Conservation (phyloP, 2,329 filamentous ascomycete genomes). For the Helicocarpus griseus region DNA sequence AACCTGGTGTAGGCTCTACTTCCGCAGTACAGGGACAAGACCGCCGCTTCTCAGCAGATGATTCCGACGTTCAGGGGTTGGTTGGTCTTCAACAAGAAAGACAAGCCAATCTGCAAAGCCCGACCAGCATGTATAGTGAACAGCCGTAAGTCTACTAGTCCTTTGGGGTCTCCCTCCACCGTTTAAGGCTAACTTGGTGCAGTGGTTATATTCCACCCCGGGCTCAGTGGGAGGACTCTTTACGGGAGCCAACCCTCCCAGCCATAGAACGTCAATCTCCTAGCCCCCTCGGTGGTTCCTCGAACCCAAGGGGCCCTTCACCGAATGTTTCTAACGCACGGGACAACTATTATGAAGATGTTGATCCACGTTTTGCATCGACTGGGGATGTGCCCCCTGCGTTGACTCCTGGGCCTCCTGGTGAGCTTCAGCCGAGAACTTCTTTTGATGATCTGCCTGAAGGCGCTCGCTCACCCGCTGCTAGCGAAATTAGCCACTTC, state of each 20-base stretch:
- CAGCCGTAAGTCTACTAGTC: conserved; percentile 53
- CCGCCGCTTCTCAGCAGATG: conserved; percentile 43
- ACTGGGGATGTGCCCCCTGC: conserved; percentile 26
- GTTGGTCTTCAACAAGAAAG: conserved; percentile 56
- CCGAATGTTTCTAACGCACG: conserved; percentile 26
- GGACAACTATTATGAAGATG: conserved; percentile 76
- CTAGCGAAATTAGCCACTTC: conserved; percentile 74
- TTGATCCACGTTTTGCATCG: conserved; percentile 75
- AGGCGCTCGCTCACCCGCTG: conserved; percentile 59
- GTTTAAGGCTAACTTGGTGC: background rate
- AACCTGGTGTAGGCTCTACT: conserved; percentile 50
- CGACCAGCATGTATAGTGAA: conserved; percentile 62
- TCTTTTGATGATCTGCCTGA: conserved; percentile 57
- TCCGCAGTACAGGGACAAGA: conserved; percentile 9
- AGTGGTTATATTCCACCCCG: conserved; percentile 39
- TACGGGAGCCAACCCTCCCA: conserved; percentile 5
- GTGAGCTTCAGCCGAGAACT: conserved; percentile 33
- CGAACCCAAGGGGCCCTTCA: conserved; percentile 12
- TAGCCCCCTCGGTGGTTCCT: background rate
- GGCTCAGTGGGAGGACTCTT: conserved; percentile 22
- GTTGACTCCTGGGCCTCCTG: conserved; percentile 29
- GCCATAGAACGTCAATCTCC: conserved; percentile 9
- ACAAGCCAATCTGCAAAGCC: conserved; percentile 42
- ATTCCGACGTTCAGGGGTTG: conserved; percentile 65
- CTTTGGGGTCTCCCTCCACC: conserved; percentile 1